phyloP scores from a whole-genome alignment of 768 basidiomycete genomes.

The button mushroom (Agaricus bisporus) region DNA sequence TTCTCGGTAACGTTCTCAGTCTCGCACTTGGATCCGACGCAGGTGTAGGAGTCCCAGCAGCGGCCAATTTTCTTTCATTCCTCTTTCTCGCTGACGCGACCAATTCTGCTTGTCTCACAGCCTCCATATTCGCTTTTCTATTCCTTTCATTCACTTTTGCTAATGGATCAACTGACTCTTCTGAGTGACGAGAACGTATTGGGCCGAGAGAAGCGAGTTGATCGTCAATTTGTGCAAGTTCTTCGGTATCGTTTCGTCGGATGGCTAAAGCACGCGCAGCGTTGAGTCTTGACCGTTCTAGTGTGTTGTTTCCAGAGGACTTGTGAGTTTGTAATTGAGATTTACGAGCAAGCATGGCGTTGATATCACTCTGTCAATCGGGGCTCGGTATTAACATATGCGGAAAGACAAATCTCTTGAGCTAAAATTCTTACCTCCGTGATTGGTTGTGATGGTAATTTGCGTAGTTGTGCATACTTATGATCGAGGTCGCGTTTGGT shows the following conservation, averaged over 20 bases:
- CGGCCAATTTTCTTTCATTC: constrained; percentile 53
- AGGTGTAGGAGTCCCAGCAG: constrained; percentile 30
- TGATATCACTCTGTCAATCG: constrained; percentile 64
- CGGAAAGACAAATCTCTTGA: background rate
- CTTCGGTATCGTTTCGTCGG: constrained; percentile 63
- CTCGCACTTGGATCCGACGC: constrained; percentile 55
- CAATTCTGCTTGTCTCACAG: constrained; percentile 70
- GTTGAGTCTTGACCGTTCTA: constrained; percentile 62
- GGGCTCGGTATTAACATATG: constrained; percentile 1
- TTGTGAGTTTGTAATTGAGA: constrained; percentile 30
- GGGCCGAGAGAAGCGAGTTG: constrained; percentile 50
- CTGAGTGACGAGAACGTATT: constrained; percentile 13
- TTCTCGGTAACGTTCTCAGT: constrained; percentile 56
- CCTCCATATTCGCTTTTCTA: constrained; percentile 76
- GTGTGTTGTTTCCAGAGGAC: constrained; percentile 30
- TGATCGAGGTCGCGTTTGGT: constrained; percentile 58
- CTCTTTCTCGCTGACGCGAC: constrained; percentile 64
- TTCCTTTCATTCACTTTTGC: constrained; percentile 88
- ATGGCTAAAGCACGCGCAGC: constrained; percentile 71
- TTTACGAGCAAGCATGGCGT: constrained; percentile 72
- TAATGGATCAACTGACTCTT: constrained; percentile 43
- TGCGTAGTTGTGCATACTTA: constrained; percentile 58
- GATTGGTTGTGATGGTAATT: constrained; percentile 51
- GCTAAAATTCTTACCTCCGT: constrained; percentile 63
- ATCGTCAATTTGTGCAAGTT: constrained; percentile 55